These are phyloP conservation scores for Boletellus deceptivus DNA, from an alignment of 1,284 basidiomycete species.

Conservation along the genomic window DNA sequence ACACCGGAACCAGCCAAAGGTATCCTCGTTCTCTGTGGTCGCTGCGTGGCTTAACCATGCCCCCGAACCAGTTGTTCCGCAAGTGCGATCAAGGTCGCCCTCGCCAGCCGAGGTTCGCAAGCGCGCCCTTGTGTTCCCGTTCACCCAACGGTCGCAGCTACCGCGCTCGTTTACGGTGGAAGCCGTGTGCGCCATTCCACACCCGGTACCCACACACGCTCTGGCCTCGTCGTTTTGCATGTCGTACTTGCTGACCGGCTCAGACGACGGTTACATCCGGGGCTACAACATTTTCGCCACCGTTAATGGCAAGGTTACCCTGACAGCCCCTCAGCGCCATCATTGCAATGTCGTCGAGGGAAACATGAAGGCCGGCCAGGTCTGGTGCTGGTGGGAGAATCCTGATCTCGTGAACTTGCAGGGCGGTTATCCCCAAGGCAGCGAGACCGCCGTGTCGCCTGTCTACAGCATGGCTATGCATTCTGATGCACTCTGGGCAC, in stretches of 20 bases:
- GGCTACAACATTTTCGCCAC: slow-evolving; percentile 91
- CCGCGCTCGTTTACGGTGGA: slow-evolving; percentile 83
- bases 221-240: slow-evolving; percentile 85
- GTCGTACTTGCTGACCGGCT: slow-evolving; percentile 87
- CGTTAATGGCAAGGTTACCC: slow-evolving; percentile 83
- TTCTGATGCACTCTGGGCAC: slow-evolving; percentile 85
- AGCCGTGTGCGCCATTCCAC: slow-evolving; percentile 88
- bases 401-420: slow-evolving; percentile 39
- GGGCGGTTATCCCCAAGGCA: slow-evolving; percentile 34
- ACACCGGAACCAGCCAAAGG: slow-evolving; percentile 32
- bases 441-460: slow-evolving; percentile 58
- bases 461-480: slow-evolving; percentile 89
- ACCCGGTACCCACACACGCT: slow-evolving; percentile 84
- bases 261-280: slow-evolving; percentile 91
- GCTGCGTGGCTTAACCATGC: slow-evolving; percentile 9
- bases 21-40: slow-evolving; percentile 7
- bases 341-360: slow-evolving; percentile 91
- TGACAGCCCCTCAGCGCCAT: slow-evolving; percentile 88
- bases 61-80: slow-evolving; percentile 27
- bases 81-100: slow-evolving; percentile 49
- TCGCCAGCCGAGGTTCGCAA: slow-evolving; percentile 62
- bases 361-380: slow-evolving; percentile 85
- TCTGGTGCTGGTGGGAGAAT: slow-evolving; percentile 91
- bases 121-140: slow-evolving; percentile 39
- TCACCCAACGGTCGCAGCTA: slow-evolving; percentile 14